Evolutionary conservation across 139 green algal genomes (phyloP).

Genomic region (Zygnema circumcarinatum): DNA sequence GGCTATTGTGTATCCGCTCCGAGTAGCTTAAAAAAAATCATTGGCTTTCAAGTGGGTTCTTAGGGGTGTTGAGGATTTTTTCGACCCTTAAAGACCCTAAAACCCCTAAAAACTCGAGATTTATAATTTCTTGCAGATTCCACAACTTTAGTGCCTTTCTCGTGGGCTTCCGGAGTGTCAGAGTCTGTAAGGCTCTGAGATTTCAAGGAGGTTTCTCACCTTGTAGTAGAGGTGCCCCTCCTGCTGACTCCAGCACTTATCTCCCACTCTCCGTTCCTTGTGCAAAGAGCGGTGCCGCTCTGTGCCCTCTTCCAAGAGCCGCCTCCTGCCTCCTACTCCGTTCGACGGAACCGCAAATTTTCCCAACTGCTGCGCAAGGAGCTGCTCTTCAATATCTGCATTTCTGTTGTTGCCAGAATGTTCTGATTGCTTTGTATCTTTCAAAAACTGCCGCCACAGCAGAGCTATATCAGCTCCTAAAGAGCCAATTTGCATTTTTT

Average conservation of each 20-base stretch:
- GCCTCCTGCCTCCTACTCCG: too few relatives aligned
- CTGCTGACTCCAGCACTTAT: background rate
- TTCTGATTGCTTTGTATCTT: too few relatives aligned
- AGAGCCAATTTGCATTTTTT: background rate
- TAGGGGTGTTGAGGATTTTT: background rate
- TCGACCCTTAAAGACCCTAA: background rate
- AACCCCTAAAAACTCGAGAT: background rate
- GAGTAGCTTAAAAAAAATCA: background rate
- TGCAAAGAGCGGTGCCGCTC: background rate
- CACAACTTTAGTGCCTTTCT: too few relatives aligned
- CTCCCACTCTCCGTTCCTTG: background rate
- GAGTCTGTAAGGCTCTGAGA: too few relatives aligned
- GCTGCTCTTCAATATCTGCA: background rate
- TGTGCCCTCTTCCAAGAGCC: too few relatives aligned
- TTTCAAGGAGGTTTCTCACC: background rate
- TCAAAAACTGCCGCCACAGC: background rate
- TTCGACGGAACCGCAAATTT: too few relatives aligned
- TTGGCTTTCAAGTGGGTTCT: background rate
- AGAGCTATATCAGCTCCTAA: background rate
- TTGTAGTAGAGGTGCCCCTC: conserved; percentile 13
- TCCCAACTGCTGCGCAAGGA: too few relatives aligned
- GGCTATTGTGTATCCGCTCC: background rate
- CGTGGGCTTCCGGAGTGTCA: too few relatives aligned
- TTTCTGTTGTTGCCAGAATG: too few relatives aligned
- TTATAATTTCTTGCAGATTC: background rate